Percentiles rank a stretch among this genome's conserved stretches.
Conservation (phyloP, 2,329 filamentous ascomycete genomes). For the Madurella mycetomatis region DNA sequence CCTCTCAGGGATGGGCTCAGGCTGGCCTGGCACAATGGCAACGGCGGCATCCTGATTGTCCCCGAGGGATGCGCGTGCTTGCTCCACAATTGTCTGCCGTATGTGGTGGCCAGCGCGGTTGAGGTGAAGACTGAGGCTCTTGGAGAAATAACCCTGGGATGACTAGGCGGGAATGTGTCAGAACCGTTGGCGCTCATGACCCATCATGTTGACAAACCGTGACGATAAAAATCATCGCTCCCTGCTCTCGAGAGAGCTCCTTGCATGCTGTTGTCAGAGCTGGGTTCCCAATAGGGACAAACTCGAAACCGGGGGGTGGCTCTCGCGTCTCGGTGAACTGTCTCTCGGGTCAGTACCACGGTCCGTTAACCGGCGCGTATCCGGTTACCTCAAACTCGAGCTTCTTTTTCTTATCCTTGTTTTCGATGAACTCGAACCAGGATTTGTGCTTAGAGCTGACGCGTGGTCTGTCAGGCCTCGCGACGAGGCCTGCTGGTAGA, state of each 20-base stretch:
- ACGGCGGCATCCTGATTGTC: constrained; percentile 25
- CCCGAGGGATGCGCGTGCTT: constrained; percentile 39
- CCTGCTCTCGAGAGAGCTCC: constrained; percentile 58
- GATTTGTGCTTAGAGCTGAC: constrained; percentile 54
- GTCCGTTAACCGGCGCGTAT: neutral
- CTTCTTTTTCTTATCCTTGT: constrained; percentile 60
- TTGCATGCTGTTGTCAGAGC: constrained; percentile 58
- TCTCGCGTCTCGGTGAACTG: constrained; percentile 49
- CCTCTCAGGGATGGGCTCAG: constrained; percentile 56
- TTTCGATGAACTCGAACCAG: constrained; percentile 62
- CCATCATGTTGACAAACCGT: constrained; percentile 45
- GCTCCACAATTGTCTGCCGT: constrained; percentile 54
- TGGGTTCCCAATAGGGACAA: constrained; percentile 60
- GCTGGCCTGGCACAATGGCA: constrained; percentile 30
- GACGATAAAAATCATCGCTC: constrained; percentile 63
- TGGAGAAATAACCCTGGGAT: constrained; percentile 33
- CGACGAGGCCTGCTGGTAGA: constrained; percentile 28
- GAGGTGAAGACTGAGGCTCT: constrained; percentile 47
- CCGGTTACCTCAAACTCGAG: constrained; percentile 54
- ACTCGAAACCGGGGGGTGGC: constrained; percentile 58
- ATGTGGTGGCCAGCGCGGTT: constrained; percentile 60
- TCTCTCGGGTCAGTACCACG: constrained; percentile 25
- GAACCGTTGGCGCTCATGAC: constrained; percentile 4
- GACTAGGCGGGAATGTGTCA: constrained; percentile 28
- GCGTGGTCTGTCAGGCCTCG: constrained; percentile 27